Conservation (phyloP, 306 rosid genomes). For the Datisca glomerata region DNA sequence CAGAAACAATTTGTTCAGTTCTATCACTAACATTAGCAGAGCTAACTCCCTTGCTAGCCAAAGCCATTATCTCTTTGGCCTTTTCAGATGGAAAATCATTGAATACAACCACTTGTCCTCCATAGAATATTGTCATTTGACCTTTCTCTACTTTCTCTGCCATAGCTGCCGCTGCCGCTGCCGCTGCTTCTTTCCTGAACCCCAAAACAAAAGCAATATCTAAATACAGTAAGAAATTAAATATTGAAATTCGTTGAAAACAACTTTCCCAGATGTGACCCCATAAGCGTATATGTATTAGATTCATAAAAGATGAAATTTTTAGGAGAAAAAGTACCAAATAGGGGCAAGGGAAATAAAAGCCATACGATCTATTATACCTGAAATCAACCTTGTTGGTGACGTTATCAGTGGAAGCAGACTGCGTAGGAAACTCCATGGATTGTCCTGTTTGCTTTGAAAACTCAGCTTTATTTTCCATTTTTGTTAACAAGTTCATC, state of each 20-base stretch:
- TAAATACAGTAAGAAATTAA: no score
- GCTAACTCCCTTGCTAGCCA: slow-evolving; percentile 40
- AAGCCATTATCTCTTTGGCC: slow-evolving; percentile 60
- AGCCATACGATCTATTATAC: no score
- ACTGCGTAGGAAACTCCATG: slow-evolving; percentile 30
- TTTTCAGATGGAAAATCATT: slow-evolving; percentile 36
- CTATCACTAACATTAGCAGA: neutral
- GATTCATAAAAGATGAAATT: no score
- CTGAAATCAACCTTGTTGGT: slow-evolving; percentile 28
- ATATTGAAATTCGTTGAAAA: no score
- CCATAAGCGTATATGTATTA: no score
- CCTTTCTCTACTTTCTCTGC: no score
- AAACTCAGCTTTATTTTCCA: slow-evolving; percentile 27
- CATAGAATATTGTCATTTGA: slow-evolving; percentile 60
- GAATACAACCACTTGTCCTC: slow-evolving; percentile 57
- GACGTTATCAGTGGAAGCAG: slow-evolving; percentile 21
- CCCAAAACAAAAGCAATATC: no score
- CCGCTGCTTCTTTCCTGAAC: slow-evolving; percentile 18
- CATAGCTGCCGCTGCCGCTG: slow-evolving; percentile 29
- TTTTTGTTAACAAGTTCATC: slow-evolving; percentile 30
- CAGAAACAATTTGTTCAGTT: slow-evolving; percentile 1
- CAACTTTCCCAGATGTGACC: no score
- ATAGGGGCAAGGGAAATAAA: no score
- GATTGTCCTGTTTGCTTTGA: slow-evolving; percentile 2
- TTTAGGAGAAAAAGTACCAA: no score